These are phyloP conservation scores for Heritiera littoralis DNA, from an alignment of 345 rosid genomes.

Conservation along the genomic window DNA sequence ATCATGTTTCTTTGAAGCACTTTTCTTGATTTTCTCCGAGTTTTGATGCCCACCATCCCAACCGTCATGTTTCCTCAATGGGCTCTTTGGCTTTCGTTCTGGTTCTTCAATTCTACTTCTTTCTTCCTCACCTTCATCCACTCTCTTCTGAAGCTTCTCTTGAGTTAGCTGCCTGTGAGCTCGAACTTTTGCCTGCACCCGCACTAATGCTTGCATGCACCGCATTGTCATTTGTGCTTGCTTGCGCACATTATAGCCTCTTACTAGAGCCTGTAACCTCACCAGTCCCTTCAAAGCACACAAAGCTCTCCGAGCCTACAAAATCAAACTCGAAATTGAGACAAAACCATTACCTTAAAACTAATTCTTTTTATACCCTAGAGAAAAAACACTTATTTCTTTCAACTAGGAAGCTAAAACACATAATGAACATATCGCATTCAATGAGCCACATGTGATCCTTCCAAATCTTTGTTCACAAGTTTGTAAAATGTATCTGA, in stretches of 20 bases:
- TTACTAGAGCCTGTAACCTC: conserved; percentile 89
- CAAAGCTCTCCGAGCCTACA: conserved; percentile 89
- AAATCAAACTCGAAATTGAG: not conserved
- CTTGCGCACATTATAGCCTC: conserved; percentile 92
- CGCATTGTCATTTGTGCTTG: conserved; percentile 98
- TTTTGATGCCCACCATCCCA: conserved; percentile 50
- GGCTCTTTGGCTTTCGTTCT: conserved; percentile 32
- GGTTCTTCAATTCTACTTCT: conserved; percentile 16
- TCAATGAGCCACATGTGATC: not conserved
- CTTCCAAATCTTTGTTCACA: not conserved
- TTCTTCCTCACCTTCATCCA: conserved; percentile 31
- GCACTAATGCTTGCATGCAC: conserved; percentile 95
- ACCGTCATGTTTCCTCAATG: conserved; percentile 33
- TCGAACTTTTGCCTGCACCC: conserved; percentile 89
- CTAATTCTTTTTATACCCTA: too few species aligned
- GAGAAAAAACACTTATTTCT: too few species aligned
- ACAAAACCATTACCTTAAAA: too few species aligned
- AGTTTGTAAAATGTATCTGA: not conserved
- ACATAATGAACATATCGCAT: not conserved
- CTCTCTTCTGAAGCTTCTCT: conserved; percentile 44
- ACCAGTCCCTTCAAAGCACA: conserved; percentile 91
- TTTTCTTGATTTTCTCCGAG: conserved; percentile 38
- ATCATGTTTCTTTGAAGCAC: conserved; percentile 50
- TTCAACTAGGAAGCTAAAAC: not conserved
- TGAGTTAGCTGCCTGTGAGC: conserved; percentile 70